phyloP scores from a whole-genome alignment of 495 filamentous ascomycete genomes.

The Xylaria longipes region DNA sequence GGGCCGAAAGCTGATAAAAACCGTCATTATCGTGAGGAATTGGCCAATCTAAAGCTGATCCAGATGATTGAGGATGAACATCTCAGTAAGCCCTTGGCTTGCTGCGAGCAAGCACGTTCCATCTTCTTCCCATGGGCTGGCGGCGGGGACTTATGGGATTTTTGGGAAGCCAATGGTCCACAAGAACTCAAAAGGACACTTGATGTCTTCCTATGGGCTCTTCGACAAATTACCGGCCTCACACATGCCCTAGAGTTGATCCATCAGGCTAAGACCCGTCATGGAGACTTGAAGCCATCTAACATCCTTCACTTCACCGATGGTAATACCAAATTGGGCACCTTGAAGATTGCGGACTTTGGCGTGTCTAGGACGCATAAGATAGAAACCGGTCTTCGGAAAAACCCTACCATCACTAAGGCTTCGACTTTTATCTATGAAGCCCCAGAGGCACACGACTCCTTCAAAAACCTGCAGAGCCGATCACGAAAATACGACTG shows the following conservation, averaged over 20 bases:
- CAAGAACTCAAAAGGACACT: not conserved
- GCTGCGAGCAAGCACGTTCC: not conserved
- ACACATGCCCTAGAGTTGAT: not conserved
- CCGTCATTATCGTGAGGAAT: not conserved
- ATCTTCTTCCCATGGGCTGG: not conserved
- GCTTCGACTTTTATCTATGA: not conserved
- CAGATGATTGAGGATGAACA: not conserved
- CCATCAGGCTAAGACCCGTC: not conserved
- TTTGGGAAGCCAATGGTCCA: not conserved
- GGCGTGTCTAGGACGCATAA: not conserved
- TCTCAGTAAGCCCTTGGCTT: not conserved
- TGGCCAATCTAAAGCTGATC: not conserved
- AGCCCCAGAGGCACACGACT: not conserved
- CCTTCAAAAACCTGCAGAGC: not conserved
- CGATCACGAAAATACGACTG: not conserved
- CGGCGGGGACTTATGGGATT: not conserved
- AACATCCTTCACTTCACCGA: not conserved
- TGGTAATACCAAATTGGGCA: not conserved
- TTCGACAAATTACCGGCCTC: not conserved
- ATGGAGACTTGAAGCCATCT: not conserved
- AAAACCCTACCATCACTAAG: not conserved
- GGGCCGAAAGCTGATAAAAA: not conserved
- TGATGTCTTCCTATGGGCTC: not conserved
- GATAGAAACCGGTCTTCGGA: not conserved
- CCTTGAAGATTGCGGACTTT: not conserved